phyloP scores from a whole-genome alignment of 257 asterid species.

The Primulina eburnea region DNA sequence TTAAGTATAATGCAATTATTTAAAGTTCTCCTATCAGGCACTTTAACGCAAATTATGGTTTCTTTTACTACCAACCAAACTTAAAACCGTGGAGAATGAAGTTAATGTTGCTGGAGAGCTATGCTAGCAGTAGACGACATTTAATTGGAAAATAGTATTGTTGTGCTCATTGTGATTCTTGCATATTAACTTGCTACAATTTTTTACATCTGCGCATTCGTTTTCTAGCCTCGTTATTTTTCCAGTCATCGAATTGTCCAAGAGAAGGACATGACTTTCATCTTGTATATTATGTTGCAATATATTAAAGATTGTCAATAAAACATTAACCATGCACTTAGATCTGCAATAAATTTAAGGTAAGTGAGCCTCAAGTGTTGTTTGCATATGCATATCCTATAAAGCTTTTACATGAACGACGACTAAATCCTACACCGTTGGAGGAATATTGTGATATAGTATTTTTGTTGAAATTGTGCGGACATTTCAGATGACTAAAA shows the following conservation, averaged over 20 bases:
- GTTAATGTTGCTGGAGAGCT: constrained; percentile 3
- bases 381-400: too few relatives aligned
- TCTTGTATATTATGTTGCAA: too few relatives aligned
- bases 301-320: too few relatives aligned
- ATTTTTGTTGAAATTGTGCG: not conserved
- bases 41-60: not conserved
- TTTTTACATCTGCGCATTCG: not conserved
- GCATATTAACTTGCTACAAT: constrained; percentile 1
- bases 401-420: not conserved
- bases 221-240: not conserved
- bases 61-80: not conserved
- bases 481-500: not conserved
- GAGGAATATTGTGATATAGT: not conserved
- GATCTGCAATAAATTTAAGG: too few relatives aligned
- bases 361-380: not conserved
- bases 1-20: not conserved
- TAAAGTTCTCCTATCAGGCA: not conserved
- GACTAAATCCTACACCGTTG: not conserved
- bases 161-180: not conserved
- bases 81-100: not conserved
- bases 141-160: not conserved
- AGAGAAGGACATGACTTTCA: not conserved
- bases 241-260: not conserved
- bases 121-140: not conserved
- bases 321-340: too few relatives aligned